Base-by-base conservation (phyloP, 176 grass and related monocot genomes). In the Chrysopogon serrulatus region DNA sequence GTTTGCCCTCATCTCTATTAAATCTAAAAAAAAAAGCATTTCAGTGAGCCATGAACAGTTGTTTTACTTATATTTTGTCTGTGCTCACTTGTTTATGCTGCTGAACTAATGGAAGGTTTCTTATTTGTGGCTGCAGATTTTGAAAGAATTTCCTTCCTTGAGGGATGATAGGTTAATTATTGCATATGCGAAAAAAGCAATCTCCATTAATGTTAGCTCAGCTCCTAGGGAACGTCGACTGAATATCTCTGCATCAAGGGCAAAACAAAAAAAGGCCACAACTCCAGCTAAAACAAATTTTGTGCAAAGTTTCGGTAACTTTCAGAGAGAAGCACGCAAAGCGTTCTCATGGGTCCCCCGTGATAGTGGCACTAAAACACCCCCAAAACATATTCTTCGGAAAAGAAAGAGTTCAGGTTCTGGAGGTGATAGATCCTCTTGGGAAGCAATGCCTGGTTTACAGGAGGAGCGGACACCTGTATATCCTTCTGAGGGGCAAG, bases 401-500 rank as follows among this genome's bases (percentile, higher is more conserved):
- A 95, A 98, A 92, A 98, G 93, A 82, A 98, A 95, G 80, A 92
- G 79, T 89, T 98, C 93, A 32, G 90, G 87, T 41, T 87, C 92
- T 42, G 88, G 87, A 71, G 86, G 88, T 82, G 96, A 93, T 71
- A 86, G 64, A 67, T 92, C 81, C 48, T 85, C 88, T 65, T 85
- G 81, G 87, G 92, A 94, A 68, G 82, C 87, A 71, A 83, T 87
- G 82, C 62, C 87, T 79, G 82, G 78, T 83, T 83, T 90, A 59
- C 87, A 83, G 24, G 92, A 91, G 85, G 96, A 95, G 79, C 84
- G 62, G 48, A 24, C 64, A 31, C 82, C 91, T 85, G 70, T 80
- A 44, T 90, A 79, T 82, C 76, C 88, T 73, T 85, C 84, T 84
- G 95, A 98, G 48, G 92, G 88, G 63, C 89, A 88, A 85, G 92